Conservation (phyloP, 2,329 filamentous ascomycete species). For the Cordyceps sp. region DNA sequence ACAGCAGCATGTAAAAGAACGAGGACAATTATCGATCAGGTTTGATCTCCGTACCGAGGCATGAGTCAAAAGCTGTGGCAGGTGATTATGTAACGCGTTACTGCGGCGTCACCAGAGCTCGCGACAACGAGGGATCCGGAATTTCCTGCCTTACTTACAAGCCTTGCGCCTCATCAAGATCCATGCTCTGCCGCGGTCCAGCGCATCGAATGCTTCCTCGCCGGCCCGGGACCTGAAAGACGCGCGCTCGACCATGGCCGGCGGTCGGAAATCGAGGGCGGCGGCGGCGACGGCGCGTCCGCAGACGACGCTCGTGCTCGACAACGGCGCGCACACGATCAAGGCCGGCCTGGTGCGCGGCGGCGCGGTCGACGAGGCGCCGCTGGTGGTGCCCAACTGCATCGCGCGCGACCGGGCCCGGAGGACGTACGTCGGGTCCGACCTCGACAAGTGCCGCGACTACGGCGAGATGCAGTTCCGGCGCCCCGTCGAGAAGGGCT, state of each 20-base stretch:
- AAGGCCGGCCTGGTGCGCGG: slow-evolving; percentile 66
- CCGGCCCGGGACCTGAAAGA: no score
- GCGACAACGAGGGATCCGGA: no score
- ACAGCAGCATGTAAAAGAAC: no score
- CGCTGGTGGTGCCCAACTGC: slow-evolving; percentile 69
- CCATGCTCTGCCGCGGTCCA: no score
- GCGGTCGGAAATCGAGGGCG: slow-evolving; percentile 34
- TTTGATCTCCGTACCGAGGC: no score
- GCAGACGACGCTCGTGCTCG: slow-evolving; percentile 62
- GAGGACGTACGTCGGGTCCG: slow-evolving; percentile 63
- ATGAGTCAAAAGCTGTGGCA: no score
- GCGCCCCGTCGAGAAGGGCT: slow-evolving; percentile 84
- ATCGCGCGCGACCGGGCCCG: slow-evolving; percentile 69
- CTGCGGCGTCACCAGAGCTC: no score
- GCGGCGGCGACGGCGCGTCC: slow-evolving; percentile 34
- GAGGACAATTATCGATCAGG: no score
- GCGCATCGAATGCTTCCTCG: no score
- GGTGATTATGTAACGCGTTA: no score
- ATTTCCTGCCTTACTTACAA: no score
- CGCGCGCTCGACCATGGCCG: slow-evolving; percentile 22
- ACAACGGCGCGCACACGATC: slow-evolving; percentile 83
- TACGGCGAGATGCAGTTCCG: slow-evolving; percentile 81
- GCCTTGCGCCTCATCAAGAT: no score
- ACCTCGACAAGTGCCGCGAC: slow-evolving; percentile 65
- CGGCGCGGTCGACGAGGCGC: slow-evolving; percentile 31